Evolutionary conservation across 805 yeast species (phyloP).

Genomic region (Kurtzmaniella cleridarum): DNA sequence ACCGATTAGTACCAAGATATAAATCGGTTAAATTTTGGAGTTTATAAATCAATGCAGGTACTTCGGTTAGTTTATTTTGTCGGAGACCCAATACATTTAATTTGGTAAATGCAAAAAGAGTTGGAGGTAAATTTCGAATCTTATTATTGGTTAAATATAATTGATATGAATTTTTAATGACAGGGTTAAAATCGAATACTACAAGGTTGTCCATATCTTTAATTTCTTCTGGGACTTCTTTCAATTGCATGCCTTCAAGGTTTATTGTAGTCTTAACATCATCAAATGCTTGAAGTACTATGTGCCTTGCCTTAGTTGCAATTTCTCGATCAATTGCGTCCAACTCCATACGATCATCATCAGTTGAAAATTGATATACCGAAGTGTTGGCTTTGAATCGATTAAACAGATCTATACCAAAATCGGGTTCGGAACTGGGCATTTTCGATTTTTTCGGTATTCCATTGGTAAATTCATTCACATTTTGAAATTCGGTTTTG

Average conservation of each 20-base stretch:
- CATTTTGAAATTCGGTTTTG: not conserved
- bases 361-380: slow-evolving; percentile 1
- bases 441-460: slow-evolving; percentile 1
- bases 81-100: slow-evolving; percentile 49
- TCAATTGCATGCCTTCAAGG: slow-evolving; percentile 43
- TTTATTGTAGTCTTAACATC: slow-evolving; percentile 38
- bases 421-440: slow-evolving; percentile 36
- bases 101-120: slow-evolving; percentile 45
- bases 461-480: not conserved
- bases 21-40: slow-evolving; percentile 42
- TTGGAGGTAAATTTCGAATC: slow-evolving; percentile 42
- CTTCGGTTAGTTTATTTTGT: slow-evolving; percentile 40
- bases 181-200: slow-evolving; percentile 25
- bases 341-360: not conserved
- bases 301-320: slow-evolving; percentile 30
- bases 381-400: slow-evolving; percentile 23
- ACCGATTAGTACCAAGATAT: slow-evolving; percentile 46
- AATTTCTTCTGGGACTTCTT: slow-evolving; percentile 51
- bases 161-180: slow-evolving; percentile 28
- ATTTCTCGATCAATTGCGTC: slow-evolving; percentile 6
- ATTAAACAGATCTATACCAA: slow-evolving; percentile 48
- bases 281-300: slow-evolving; percentile 44
- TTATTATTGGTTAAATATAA: slow-evolving; percentile 48
- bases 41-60: slow-evolving; percentile 44
- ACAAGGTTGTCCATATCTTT: slow-evolving; percentile 53